A percentile compares a stretch with the other conserved stretches of the same genome.
These are phyloP conservation scores for Salix arbutifolia DNA, from an alignment of 345 rosid genomes.

Conservation along the genomic window DNA sequence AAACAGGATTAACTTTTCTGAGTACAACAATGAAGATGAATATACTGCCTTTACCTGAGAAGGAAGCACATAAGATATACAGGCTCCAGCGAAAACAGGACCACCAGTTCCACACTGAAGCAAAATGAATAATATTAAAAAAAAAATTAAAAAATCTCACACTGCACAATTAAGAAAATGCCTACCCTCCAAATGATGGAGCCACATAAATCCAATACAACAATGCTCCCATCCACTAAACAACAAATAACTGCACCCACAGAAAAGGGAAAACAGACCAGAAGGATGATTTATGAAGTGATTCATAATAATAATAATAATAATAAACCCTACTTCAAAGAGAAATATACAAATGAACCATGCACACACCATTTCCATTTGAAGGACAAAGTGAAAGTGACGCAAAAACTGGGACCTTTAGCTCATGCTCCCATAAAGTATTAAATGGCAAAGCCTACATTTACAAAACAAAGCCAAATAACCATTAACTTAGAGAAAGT, in stretches of 20 bases:
- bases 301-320: not conserved
- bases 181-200: constrained; percentile 74
- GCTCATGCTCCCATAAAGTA: constrained; percentile 64
- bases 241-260: constrained; percentile 74
- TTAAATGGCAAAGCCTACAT: constrained; percentile 65
- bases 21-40: not conserved
- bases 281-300: not conserved
- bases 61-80: constrained; percentile 60
- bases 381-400: constrained; percentile 53
- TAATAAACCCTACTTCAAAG: not conserved
- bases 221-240: constrained; percentile 77
- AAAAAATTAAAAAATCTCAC: not conserved
- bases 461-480: constrained; percentile 3
- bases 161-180: not conserved
- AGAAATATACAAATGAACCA: not conserved
- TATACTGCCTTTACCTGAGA: constrained; percentile 52
- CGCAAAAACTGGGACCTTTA: constrained; percentile 79
- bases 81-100: constrained; percentile 88
- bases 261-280: not conserved
- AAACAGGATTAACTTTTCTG: not conserved
- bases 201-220: constrained; percentile 56
- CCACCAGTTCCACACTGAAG: constrained; percentile 68
- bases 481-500: not conserved
- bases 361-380: constrained; percentile 45
- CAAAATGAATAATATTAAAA: not conserved